phyloP scores from a whole-genome alignment of 495 filamentous ascomycete genomes.

The Aspergillus sparsus region DNA sequence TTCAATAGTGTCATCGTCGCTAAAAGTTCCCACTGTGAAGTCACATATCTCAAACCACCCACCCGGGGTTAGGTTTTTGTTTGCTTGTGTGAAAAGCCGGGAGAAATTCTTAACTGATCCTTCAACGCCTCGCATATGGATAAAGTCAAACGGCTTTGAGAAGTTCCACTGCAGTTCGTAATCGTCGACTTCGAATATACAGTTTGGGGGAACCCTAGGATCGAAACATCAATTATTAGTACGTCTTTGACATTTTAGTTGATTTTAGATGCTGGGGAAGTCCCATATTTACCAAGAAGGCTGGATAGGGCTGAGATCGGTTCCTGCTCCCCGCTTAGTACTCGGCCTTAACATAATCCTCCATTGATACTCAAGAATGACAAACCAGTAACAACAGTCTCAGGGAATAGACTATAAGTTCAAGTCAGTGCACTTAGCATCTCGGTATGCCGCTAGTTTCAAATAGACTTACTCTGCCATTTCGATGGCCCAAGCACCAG shows the following conservation, averaged over 20 bases:
- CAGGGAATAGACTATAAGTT: constrained; percentile 16
- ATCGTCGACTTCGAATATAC: constrained; percentile 35
- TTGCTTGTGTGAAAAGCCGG: constrained; percentile 24
- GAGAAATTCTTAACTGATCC: constrained; percentile 35
- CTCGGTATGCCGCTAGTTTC: background rate
- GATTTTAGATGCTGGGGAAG: constrained; percentile 24
- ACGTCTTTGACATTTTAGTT: background rate
- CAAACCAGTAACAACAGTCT: constrained; percentile 23
- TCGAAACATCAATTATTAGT: background rate
- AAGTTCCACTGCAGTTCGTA: constrained; percentile 34
- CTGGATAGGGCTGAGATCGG: constrained; percentile 55
- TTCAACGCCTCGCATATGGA: constrained; percentile 40
- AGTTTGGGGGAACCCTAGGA: constrained; percentile 35
- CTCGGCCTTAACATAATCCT: background rate
- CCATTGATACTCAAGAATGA: background rate
- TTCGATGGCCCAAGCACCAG: constrained; percentile 55
- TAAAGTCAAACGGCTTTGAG: constrained; percentile 31
- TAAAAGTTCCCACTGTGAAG: constrained; percentile 33
- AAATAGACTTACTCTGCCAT: constrained; percentile 43
- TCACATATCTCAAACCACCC: constrained; percentile 48
- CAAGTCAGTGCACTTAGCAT: no score
- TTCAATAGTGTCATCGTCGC: constrained; percentile 37
- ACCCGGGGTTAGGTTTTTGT: constrained; percentile 36
- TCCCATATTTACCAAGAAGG: constrained; percentile 46
- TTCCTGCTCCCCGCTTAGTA: constrained; percentile 26